phyloP scores from a whole-genome alignment of 2,329 filamentous ascomycete species.

The Aspergillus thermomutatus region DNA sequence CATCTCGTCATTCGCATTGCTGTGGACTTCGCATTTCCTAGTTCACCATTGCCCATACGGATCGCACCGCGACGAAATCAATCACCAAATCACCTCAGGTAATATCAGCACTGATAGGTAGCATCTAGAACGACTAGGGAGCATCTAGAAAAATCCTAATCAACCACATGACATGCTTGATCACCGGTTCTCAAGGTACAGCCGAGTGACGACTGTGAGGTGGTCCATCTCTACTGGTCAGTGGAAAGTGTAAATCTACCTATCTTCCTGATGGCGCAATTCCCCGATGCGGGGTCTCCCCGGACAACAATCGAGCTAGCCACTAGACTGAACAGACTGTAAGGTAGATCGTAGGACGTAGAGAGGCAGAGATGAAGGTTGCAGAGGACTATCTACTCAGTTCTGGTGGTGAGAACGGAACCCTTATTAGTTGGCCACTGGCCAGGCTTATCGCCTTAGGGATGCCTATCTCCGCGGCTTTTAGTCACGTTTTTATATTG shows the following conservation, averaged over 20 bases:
- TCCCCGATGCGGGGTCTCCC: background rate
- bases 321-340: background rate
- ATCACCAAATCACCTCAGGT: background rate
- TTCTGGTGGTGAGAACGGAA: background rate
- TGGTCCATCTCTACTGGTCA: background rate
- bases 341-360: background rate
- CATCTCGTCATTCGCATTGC: background rate
- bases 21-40: too few species aligned
- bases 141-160: background rate
- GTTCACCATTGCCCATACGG: background rate
- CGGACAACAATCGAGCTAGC: background rate
- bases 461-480: background rate
- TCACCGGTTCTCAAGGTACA: background rate
- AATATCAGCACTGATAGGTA: background rate
- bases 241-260: background rate
- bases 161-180: background rate
- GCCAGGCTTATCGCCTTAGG: background rate
- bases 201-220: too few species aligned
- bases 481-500: background rate
- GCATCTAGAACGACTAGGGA: background rate
- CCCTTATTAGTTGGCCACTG: background rate
- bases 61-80: background rate
- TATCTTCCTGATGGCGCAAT: background rate
- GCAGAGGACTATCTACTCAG: too few species aligned
- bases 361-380: background rate